Evolutionary conservation across 2,329 filamentous ascomycete genomes (phyloP).

Genomic region (Magnaporthiopsis incrustans): DNA sequence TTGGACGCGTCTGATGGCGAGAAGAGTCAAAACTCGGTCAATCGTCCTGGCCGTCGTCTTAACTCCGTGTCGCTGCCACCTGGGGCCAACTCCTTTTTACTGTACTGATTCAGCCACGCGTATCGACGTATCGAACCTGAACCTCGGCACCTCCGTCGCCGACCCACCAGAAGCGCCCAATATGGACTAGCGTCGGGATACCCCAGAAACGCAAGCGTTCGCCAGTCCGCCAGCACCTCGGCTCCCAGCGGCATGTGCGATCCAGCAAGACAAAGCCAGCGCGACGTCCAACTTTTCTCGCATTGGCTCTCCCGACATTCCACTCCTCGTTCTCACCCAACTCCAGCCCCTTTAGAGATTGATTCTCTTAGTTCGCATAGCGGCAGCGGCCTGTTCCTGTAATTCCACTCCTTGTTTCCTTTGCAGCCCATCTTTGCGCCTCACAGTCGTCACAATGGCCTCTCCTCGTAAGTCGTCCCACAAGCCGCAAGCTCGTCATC

Average conservation of each 20-base stretch:
- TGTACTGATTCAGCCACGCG: too few relatives aligned
- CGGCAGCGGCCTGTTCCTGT: not conserved
- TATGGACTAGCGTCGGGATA: constrained; percentile 4
- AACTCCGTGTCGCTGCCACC: too few relatives aligned
- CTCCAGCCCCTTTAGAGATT: not conserved
- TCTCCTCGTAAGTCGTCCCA: constrained; percentile 61
- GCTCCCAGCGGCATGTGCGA: constrained; percentile 16
- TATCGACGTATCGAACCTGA: not conserved
- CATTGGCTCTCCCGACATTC: constrained; percentile 2
- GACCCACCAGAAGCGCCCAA: constrained; percentile 3
- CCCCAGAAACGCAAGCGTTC: not conserved
- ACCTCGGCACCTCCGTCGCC: constrained; percentile 6
- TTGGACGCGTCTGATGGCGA: too few relatives aligned
- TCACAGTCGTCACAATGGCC: constrained; percentile 47
- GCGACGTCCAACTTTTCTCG: constrained; percentile 4
- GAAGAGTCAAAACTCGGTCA: too few relatives aligned
- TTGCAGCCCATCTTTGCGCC: not conserved
- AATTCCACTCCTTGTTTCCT: not conserved
- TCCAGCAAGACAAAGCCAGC: constrained; percentile 1
- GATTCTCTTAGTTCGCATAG: not conserved
- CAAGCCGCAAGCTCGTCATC: not conserved
- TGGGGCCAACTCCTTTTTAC: too few relatives aligned
- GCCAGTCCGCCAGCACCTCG: constrained; percentile 12
- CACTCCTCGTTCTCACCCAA: not conserved
- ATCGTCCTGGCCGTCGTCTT: too few relatives aligned